Evolutionary conservation across 2,329 filamentous ascomycete genomes (phyloP), one percentile per base, ranked within the genome.

Genomic region (Grosmannia huntii): DNA sequence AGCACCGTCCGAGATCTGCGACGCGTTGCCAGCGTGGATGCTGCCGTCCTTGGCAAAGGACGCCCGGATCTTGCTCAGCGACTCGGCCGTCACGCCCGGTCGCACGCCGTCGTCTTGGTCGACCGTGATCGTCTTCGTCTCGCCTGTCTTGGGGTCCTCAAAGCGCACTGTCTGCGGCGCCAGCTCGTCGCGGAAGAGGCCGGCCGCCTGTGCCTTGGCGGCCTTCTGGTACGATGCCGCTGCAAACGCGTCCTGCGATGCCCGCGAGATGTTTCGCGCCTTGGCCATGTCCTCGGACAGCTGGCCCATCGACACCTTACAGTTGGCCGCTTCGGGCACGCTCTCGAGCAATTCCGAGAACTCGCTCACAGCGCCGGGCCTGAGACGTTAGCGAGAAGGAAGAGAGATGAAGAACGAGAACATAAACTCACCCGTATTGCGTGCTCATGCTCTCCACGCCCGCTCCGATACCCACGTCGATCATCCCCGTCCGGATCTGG

Each of bases 21-120:
- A 90, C 31, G 94, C 92, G 72, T 97, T 99, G 66, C 94, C 94
- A 59, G 90, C 94, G 78, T 97, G 92, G 75, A 97, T 97, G 63
- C 61, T 64, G 60, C 94, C 94, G 67, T 94, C 87, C 74, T 95
- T 90, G 64, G 89, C 84, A 69, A 97, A 97, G 14, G 92, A 90
- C 19, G 92, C 83, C 62, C 83, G 84, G 72, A 97, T 95, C 82
- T 96, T 96, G 73, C 76, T 79, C n/a, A 97, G 83, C 1, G 85
- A 88, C 75, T 97, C 90, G 63, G 81, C 80, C 4, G 94, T 97
- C 67, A 96, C 90, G 64, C 89, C 89, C 44, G 85, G 77, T 55
- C 94, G 82, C 64, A 97, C 79, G 63, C 94, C 94, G 66, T 97
- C 94, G 68, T 99, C 94, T 63, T 83, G 84, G 69, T 81, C 78